A percentile compares a stretch with the other conserved stretches of the same genome.
Evolutionary conservation across 768 basidiomycete genomes (phyloP).

Genomic region (Phlegmacium glaucopus): DNA sequence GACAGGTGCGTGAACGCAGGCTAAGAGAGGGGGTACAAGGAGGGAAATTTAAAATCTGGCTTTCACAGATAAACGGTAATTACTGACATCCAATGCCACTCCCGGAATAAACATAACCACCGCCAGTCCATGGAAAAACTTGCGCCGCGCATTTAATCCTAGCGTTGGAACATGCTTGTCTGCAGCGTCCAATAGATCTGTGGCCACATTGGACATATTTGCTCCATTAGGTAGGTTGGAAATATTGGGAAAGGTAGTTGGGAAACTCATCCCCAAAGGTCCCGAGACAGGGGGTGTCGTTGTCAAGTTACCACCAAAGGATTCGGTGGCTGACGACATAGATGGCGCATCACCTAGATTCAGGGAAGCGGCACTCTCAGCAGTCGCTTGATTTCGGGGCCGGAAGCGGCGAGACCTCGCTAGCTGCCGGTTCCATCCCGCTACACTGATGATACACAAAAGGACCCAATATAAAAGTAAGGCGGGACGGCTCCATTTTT

Average conservation of each 20-base stretch:
- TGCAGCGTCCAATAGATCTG: constrained; percentile 75
- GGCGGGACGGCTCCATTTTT: constrained; percentile 74
- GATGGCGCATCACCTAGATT: too few relatives aligned
- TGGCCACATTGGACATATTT: constrained; percentile 52
- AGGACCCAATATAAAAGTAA: constrained; percentile 85
- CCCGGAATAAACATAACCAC: constrained; percentile 98
- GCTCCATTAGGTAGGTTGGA: constrained; percentile 45
- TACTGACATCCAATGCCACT: constrained; percentile 83
- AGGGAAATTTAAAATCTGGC: constrained; percentile 9
- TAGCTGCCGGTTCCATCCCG: constrained; percentile 92
- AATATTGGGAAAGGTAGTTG: constrained; percentile 48
- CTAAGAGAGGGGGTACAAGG: constrained; percentile 45
- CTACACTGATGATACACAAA: constrained; percentile 80
- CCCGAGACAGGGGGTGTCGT: constrained; percentile 15
- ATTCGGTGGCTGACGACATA: constrained; percentile 1
- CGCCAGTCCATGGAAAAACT: constrained; percentile 95
- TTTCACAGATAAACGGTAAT: constrained; percentile 5
- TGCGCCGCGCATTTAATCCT: constrained; percentile 86
- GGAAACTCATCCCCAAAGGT: constrained; percentile 38
- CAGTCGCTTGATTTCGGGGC: constrained; percentile 33
- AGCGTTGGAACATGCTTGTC: constrained; percentile 90
- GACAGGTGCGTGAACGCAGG: constrained; percentile 95
- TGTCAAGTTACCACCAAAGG: not conserved
- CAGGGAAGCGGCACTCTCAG: not conserved
- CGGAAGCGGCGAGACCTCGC: constrained; percentile 71